Percentiles rank a stretch among this genome's conserved stretches.
Evolutionary conservation across 805 yeast species (phyloP).

Genomic region (Barnettozyma wickerhamii): DNA sequence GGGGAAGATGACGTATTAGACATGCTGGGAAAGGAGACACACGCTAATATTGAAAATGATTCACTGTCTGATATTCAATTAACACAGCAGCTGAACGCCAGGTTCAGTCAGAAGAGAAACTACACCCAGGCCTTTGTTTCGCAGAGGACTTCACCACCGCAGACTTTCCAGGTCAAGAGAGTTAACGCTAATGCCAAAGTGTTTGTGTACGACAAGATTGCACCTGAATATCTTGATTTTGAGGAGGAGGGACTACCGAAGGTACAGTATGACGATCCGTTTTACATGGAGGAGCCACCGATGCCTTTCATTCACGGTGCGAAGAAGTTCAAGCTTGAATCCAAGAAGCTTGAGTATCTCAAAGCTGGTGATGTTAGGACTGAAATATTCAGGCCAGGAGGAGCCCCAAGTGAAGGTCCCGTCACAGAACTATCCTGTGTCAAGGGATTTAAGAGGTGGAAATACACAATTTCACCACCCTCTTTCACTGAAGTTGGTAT

Average conservation of each 20-base stretch:
- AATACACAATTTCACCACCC: conserved; percentile 48
- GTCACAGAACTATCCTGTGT: neutral
- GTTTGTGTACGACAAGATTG: conserved; percentile 9
- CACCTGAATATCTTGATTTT: conserved; percentile 33
- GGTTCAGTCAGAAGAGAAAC: conserved; percentile 8
- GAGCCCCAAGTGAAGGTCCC: neutral
- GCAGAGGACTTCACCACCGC: neutral
- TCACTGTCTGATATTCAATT: conserved; percentile 11
- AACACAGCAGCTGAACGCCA: conserved; percentile 8
- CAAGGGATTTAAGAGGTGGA: conserved; percentile 34
- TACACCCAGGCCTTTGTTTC: conserved; percentile 7
- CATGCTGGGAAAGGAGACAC: neutral
- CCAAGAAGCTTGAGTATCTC: conserved; percentile 32
- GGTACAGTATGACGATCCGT: conserved; percentile 58
- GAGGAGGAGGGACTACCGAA: conserved; percentile 44
- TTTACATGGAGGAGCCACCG: conserved; percentile 46
- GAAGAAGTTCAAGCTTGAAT: conserved; percentile 46
- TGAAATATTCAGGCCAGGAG: conserved; percentile 6
- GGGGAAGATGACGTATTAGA: conserved; percentile 1
- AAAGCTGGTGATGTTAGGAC: conserved; percentile 25
- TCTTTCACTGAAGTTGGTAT: conserved; percentile 30
- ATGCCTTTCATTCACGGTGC: conserved; percentile 66
- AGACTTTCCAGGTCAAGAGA: neutral
- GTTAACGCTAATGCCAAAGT: neutral
- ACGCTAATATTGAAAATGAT: neutral